Conservation (phyloP, 2,329 filamentous ascomycete genomes). For the Acephala macrosclerotiorum region DNA sequence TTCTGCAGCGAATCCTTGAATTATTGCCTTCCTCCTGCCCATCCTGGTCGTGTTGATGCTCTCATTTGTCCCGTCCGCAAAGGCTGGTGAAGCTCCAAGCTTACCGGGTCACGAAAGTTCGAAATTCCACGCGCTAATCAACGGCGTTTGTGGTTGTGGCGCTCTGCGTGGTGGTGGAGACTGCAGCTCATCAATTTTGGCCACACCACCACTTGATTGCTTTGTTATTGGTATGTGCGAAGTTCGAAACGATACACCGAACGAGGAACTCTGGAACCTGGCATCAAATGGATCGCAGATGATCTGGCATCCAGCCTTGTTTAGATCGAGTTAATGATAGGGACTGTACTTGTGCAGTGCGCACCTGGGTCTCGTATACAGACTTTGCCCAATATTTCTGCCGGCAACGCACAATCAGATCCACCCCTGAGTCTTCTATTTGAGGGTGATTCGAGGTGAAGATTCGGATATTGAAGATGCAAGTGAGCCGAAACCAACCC, state of each 20-base stretch:
- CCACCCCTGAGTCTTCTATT: slow-evolving; percentile 20
- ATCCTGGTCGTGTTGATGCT: not conserved
- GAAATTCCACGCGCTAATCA: slow-evolving; percentile 20
- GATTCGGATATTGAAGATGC: slow-evolving; percentile 16
- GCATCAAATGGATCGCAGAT: slow-evolving; percentile 9
- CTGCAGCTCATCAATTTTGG: slow-evolving; percentile 13
- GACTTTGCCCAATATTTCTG: slow-evolving; percentile 7
- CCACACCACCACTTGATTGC: not conserved
- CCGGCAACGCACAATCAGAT: slow-evolving; percentile 1
- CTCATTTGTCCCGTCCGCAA: slow-evolving; percentile 17
- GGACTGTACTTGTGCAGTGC: slow-evolving; percentile 2
- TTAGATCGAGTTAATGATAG: slow-evolving; percentile 6
- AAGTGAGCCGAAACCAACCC: slow-evolving; percentile 29
- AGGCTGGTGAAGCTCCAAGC: slow-evolving; percentile 3
- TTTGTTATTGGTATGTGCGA: slow-evolving; percentile 17
- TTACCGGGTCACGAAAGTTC: slow-evolving; percentile 15
- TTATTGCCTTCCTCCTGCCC: slow-evolving; percentile 16
- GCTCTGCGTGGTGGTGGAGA: slow-evolving; percentile 13
- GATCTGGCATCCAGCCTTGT: slow-evolving; percentile 17
- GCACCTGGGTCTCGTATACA: slow-evolving; percentile 12
- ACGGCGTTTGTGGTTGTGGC: slow-evolving; percentile 19
- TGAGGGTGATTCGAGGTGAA: slow-evolving; percentile 22
- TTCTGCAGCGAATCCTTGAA: slow-evolving; percentile 18
- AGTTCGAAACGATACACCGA: slow-evolving; percentile 9
- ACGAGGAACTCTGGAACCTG: not conserved